Evolutionary conservation across 2,329 filamentous ascomycete species (phyloP).

Genomic region (Hypocreales sp.): DNA sequence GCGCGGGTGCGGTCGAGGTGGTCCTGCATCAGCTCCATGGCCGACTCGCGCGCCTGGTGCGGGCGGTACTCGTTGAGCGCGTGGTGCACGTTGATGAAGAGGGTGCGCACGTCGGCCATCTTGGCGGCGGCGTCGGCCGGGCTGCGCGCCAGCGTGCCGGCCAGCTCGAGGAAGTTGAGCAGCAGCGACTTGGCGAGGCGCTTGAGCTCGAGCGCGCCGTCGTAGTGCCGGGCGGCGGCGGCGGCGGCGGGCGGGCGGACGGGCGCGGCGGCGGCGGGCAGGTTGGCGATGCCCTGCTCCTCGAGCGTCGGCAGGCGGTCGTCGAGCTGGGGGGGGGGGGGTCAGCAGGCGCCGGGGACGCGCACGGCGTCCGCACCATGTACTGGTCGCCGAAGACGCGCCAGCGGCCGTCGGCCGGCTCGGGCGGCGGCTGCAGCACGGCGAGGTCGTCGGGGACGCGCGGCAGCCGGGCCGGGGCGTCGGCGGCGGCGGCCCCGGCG

Average conservation of each 20-base stretch:
- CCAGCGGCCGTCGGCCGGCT: conserved; percentile 57
- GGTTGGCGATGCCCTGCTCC: conserved; percentile 54
- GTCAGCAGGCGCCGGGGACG: too few species aligned
- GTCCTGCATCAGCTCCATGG: conserved; percentile 79
- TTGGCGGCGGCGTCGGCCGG: conserved; percentile 47
- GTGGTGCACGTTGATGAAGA: conserved; percentile 86
- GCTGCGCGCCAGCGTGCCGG: conserved; percentile 29
- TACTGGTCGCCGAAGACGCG: conserved; percentile 57
- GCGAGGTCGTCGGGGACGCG: conserved; percentile 55
- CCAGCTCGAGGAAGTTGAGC: conserved; percentile 76
- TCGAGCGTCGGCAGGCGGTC: conserved; percentile 52
- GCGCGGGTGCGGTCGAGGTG: conserved; percentile 56
- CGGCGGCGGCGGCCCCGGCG: conserved; percentile 11
- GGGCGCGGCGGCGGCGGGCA: conserved; percentile 26
- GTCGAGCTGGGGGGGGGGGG: conserved; percentile 33
- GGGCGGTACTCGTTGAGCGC: conserved; percentile 88
- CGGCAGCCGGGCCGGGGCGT: conserved; percentile 17
- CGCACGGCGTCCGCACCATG: too few species aligned
- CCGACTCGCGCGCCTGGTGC: conserved; percentile 77
- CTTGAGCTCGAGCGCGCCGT: conserved; percentile 54
- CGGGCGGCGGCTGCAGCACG: conserved; percentile 66
- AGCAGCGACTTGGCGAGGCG: conserved; percentile 71
- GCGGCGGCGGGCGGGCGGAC: conserved; percentile 15
- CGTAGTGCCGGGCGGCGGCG: conserved; percentile 29
- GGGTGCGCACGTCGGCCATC: conserved; percentile 59